phyloP scores from a whole-genome alignment of 371 early-diverging fungal species.

The Apophysomyces trapeziformis region DNA sequence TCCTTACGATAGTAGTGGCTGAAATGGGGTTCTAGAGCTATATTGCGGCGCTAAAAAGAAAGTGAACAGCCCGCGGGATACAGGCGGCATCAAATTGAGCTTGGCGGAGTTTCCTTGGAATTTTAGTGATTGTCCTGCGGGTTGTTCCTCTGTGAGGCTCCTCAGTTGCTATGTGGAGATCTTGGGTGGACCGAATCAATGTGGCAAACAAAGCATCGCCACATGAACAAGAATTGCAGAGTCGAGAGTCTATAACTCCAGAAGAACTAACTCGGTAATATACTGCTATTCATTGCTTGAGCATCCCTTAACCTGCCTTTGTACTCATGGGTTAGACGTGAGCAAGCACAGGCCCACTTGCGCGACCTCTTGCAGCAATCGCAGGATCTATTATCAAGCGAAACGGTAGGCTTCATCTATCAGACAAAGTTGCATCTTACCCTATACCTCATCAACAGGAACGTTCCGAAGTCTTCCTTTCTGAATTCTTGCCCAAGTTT shows the following conservation, averaged over 20 bases:
- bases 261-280: slow-evolving; percentile 4
- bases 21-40: too few species aligned
- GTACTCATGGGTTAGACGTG: slow-evolving; percentile 22
- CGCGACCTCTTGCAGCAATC: slow-evolving; percentile 31
- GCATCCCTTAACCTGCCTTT: slow-evolving; percentile 4
- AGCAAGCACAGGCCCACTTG: slow-evolving; percentile 28
- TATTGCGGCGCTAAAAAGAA: too few species aligned
- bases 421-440: neutral
- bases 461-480: slow-evolving; percentile 32
- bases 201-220: slow-evolving; percentile 28
- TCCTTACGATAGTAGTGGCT: too few species aligned
- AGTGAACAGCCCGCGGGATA: neutral
- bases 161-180: slow-evolving; percentile 43
- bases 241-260: slow-evolving; percentile 13
- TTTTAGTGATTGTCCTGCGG: neutral
- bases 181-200: slow-evolving; percentile 56
- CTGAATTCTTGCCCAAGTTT: slow-evolving; percentile 37
- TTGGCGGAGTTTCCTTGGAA: slow-evolving; percentile 5
- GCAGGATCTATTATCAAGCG: slow-evolving; percentile 26
- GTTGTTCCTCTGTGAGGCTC: neutral
- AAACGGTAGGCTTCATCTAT: slow-evolving; percentile 23
- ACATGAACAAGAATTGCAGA: slow-evolving; percentile 25
- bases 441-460: slow-evolving; percentile 24
- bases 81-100: neutral
- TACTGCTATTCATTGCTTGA: neutral